Base-by-base conservation (phyloP, 2,329 filamentous ascomycete genomes). In the Colletotrichum tofieldiae region DNA sequence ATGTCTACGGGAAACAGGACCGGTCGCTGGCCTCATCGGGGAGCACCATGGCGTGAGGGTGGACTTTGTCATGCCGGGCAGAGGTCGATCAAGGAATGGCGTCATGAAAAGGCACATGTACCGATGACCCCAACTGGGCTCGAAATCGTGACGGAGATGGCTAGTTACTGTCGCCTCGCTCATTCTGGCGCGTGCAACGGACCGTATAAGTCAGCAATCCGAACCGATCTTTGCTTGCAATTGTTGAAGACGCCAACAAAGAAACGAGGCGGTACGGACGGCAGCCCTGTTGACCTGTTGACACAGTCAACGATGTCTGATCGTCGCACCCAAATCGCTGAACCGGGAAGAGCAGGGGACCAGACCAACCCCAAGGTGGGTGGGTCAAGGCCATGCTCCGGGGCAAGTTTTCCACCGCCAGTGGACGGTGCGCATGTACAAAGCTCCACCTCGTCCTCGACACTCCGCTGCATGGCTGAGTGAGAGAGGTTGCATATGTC, bases 271-370 rank as follows among this genome's bases (percentile, higher is more conserved):
- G 12, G 35, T 39, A 69, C 52, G 39, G 65, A 65, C 43, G 52
- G 59, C 47, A 64, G 45, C 59, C n/a, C n/a, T n/a, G n/a, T n/a
- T n/a, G n/a, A n/a, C 54, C 35, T 45, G 35, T 55, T 65, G 71
- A 66, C 39, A 66, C 67, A 66, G 61, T 71, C 56, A 29, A 71
- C 43, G 55, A 71, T 47, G 71, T 73, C 67, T 73, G 55, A 71
- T 66, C 55, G 54, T 56, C 71, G 41, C 55, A 61, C 66, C 43
- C 67, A 66, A 66, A 62, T 71, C 55, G 32, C 45, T 32, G 29
- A 66, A 55, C 71, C 32, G 60, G 55, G 26, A 47, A 35, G 14
- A 54, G 29, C 3, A 20, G 5, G 32, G 56, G 39, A 23, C 39
- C 58, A 41, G 18, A 18, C 49, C 35, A 32, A 32, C 37, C 64